Base-by-base conservation (phyloP, 768 basidiomycete species). In the Kwoniella pini region DNA sequence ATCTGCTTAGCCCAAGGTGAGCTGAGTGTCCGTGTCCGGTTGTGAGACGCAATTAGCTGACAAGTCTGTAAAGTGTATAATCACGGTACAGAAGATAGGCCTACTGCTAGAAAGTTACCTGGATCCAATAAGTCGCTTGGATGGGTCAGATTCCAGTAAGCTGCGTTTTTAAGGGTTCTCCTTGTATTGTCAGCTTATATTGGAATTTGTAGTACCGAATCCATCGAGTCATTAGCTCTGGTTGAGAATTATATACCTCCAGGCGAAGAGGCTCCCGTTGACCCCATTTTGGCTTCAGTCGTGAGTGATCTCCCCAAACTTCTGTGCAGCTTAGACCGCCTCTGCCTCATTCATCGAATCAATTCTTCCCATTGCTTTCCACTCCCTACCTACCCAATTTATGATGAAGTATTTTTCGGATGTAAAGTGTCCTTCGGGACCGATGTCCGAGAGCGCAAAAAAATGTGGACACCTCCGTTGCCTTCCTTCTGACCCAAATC, bases 401-500 rank as follows among this genome's bases (percentile, higher is more conserved):
- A 70, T 75, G 74, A 75, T 75, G 74, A 75, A 75, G 68, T 48
- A 75, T 75, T 75, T 71, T 72, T 72, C 74, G 74, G 74, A 75
- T 75, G 74, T 75, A 67, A 74, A 70, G 57, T 62, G 55, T 44
- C 54, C 69, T 67, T 70, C 57, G 60, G 71, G 69, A 64, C 69
- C 31, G 31, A n/a, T 67, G 71, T 72, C 74, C 74, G 71, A 75
- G 74, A 75, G 74, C 74, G 74, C 74, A 75, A 75, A 75, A 75
- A 57, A 68, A 67, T 72, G 74, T 75, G 74, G 74, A 75, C 71
- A 72, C 56, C 62, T 75, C 74, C 74, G 74, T 75, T 75, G 74
- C 74, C 74, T 75, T 75, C 74, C 74, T 75, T 75, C 74, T 75
- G 74, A 75, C 52, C n/a, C n/a, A n/a, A n/a, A n/a, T n/a, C n/a